Conservation (phyloP, 352 stramenopile genomes). For the Discostella stelligera region DNA sequence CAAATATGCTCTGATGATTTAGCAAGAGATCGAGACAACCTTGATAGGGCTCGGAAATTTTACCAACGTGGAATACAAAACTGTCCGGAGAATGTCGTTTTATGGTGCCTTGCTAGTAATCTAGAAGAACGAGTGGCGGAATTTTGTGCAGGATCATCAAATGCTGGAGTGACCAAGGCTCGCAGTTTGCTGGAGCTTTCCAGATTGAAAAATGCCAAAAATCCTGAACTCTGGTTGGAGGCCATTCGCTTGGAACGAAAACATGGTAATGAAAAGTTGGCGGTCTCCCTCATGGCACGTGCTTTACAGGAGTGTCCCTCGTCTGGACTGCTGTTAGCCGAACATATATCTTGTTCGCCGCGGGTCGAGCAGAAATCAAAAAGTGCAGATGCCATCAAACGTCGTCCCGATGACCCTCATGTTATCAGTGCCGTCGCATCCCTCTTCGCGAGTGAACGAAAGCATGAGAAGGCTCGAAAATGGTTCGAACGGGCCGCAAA, state of each 20-base stretch:
- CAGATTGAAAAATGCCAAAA: slow-evolving; percentile 93
- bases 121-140: slow-evolving; percentile 87
- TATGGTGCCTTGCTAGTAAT: slow-evolving; percentile 92
- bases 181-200: slow-evolving; percentile 95
- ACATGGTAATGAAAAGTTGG: slow-evolving; percentile 90
- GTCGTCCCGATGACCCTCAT: slow-evolving; percentile 94
- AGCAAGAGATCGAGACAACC: slow-evolving; percentile 54
- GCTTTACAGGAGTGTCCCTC: slow-evolving; percentile 96
- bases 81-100: slow-evolving; percentile 89
- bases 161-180: slow-evolving; percentile 90
- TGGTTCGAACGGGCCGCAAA: slow-evolving; percentile 96
- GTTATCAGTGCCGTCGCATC: slow-evolving; percentile 96
- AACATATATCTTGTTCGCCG: slow-evolving; percentile 93
- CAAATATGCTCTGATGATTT: slow-evolving; percentile 84
- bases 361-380: slow-evolving; percentile 94
- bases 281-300: slow-evolving; percentile 94
- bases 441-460: slow-evolving; percentile 95
- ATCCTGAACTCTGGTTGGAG: slow-evolving; percentile 93
- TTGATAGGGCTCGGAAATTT: slow-evolving; percentile 87
- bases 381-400: slow-evolving; percentile 93
- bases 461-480: slow-evolving; percentile 93
- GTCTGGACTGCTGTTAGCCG: slow-evolving; percentile 91
- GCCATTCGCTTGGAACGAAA: slow-evolving; percentile 91
- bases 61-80: slow-evolving; percentile 90
- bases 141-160: slow-evolving; percentile 34